phyloP scores from a whole-genome alignment of 2,329 filamentous ascomycete genomes.

The Cephalotrichum gorgonifer region DNA sequence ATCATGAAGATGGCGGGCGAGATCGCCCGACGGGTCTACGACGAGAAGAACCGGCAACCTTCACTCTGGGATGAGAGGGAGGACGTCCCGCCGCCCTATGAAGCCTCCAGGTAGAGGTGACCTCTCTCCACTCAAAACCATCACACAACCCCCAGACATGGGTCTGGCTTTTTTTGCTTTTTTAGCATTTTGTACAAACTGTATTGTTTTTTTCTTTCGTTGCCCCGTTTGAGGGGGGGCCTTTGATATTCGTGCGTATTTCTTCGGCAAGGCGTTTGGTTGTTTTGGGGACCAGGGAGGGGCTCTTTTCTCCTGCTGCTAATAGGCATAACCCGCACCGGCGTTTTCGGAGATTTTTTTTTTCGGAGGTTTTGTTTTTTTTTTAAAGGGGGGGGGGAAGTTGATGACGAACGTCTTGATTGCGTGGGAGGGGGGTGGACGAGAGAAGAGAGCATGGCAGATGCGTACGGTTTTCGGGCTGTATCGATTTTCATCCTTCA shows the following conservation, averaged over 20 bases:
- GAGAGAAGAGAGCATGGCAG: too few relatives aligned
- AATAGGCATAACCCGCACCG: neutral
- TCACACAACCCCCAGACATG: neutral
- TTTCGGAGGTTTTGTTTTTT: neutral
- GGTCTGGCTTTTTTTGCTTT: neutral
- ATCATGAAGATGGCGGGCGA: conserved; percentile 90
- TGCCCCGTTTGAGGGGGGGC: neutral
- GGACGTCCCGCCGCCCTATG: conserved; percentile 51
- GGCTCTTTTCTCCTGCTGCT: neutral
- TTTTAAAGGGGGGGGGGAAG: neutral
- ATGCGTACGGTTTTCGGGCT: too few relatives aligned
- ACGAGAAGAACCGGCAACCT: conserved; percentile 60
- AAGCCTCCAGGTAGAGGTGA: conserved; percentile 24
- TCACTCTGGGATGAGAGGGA: conserved; percentile 45
- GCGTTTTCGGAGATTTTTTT: neutral
- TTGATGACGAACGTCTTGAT: neutral
- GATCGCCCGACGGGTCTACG: conserved; percentile 76
- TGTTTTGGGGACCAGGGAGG: neutral
- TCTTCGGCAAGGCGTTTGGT: neutral
- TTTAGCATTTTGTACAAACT: neutral
- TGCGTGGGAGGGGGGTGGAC: neutral
- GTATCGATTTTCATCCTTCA: too few relatives aligned
- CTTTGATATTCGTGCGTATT: neutral
- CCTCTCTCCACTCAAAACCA: too few relatives aligned
- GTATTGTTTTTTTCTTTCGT: conserved; percentile 5